Percentiles rank a stretch among this genome's conserved stretches.
phyloP scores from a whole-genome alignment of 495 filamentous ascomycete species.

The Parathielavia hyrcaniae region DNA sequence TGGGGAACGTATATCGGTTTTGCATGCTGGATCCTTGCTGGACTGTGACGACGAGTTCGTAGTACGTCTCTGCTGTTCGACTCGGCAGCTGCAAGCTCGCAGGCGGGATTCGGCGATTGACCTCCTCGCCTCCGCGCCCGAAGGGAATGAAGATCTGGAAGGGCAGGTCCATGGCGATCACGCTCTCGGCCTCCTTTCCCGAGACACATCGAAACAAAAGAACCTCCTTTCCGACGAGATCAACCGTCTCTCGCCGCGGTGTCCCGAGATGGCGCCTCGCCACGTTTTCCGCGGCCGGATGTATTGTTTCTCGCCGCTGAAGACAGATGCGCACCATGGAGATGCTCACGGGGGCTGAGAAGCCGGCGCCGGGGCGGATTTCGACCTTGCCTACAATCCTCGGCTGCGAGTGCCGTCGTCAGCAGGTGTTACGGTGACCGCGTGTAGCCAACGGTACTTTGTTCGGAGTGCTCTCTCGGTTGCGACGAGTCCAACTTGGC shows the following conservation, averaged over 20 bases:
- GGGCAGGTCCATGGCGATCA: conserved; percentile 94
- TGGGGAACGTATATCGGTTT: conserved; percentile 84
- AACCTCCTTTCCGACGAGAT: conserved; percentile 93
- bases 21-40: conserved; percentile 83
- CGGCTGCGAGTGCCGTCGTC: conserved; percentile 52
- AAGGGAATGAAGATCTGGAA: conserved; percentile 97
- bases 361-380: conserved; percentile 77
- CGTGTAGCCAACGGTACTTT: neutral
- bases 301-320: conserved; percentile 89
- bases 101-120: conserved; percentile 80
- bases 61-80: conserved; percentile 90
- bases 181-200: conserved; percentile 76
- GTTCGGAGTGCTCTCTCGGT: neutral
- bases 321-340: conserved; percentile 93
- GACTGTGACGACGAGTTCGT: conserved; percentile 92
- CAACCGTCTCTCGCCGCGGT: conserved; percentile 82
- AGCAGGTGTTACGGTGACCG: neutral
- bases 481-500: neutral
- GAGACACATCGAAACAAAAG: conserved; percentile 78
- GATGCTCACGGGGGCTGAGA: conserved; percentile 79
- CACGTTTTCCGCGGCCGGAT: conserved; percentile 88
- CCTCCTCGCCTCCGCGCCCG: conserved; percentile 80
- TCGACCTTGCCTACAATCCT: conserved; percentile 97
- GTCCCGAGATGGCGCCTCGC: conserved; percentile 88
- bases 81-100: conserved; percentile 86